phyloP scores from a whole-genome alignment of 441 rosid genomes.

The Rhodomyrtus psidioides region DNA sequence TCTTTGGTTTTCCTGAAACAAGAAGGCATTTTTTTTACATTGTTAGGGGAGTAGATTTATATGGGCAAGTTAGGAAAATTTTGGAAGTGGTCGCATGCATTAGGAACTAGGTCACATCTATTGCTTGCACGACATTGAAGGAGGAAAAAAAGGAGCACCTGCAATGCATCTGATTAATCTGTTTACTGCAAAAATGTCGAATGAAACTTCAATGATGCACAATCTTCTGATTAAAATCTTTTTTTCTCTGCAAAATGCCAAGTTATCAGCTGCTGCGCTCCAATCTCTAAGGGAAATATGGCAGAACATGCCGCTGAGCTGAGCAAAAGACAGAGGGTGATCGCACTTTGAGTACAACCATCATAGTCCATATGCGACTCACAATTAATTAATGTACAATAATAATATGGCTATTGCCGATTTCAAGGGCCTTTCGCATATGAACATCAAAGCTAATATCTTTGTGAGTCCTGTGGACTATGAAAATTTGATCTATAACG shows the following conservation, averaged over 20 bases:
- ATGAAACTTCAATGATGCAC: conserved; percentile 18
- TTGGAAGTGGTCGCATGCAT: background rate
- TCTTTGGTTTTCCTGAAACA: background rate
- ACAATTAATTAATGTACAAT: background rate
- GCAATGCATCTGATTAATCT: background rate
- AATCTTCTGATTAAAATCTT: background rate
- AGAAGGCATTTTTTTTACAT: background rate
- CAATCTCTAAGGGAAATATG: conserved; percentile 63
- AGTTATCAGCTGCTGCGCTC: conserved; percentile 42
- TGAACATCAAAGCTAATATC: conserved; percentile 73
- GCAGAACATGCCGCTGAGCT: conserved; percentile 63
- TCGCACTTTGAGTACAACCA: conserved; percentile 7
- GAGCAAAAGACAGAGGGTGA: conserved; percentile 52
- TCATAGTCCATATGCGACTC: too few species aligned
- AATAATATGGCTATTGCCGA: background rate
- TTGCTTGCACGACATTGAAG: background rate
- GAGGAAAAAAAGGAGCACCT: background rate
- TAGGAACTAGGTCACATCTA: background rate
- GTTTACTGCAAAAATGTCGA: background rate
- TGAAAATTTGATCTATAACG: background rate
- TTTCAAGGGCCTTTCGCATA: conserved; percentile 61
- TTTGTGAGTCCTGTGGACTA: conserved; percentile 36
- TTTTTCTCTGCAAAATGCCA: background rate
- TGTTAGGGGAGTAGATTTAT: background rate
- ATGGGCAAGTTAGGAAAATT: background rate